Percentiles rank a stretch among this genome's conserved stretches.
Conservation (phyloP, 148 eudicot genomes). For the Rhododendron mucronatum region DNA sequence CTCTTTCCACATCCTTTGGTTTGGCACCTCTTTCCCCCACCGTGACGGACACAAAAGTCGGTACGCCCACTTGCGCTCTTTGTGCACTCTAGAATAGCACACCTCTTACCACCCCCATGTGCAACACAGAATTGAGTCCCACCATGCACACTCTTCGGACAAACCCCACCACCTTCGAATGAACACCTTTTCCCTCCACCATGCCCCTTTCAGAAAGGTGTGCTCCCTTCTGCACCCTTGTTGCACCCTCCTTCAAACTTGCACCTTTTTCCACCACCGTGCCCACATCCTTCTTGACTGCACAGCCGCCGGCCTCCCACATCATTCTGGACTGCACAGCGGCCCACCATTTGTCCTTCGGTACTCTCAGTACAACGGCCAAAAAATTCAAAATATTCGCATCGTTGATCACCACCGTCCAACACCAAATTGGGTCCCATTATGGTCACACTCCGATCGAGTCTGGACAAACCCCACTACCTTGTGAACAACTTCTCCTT, state of each 20-base stretch:
- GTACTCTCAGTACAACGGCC: too few relatives aligned
- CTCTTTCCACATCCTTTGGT: conserved; percentile 74
- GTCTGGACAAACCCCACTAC: too few relatives aligned
- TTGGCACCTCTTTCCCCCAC: conserved; percentile 92
- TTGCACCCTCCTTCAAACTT: conserved; percentile 61
- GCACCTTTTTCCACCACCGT: conserved; percentile 92
- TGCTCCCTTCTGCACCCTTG: conserved; percentile 94
- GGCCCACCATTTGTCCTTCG: too few relatives aligned
- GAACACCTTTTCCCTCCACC: conserved; percentile 90
- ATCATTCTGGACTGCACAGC: too few relatives aligned
- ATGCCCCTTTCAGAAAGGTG: conserved; percentile 93
- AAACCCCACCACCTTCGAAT: conserved; percentile 21
- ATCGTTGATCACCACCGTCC: conserved; percentile 92
- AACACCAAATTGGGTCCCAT: too few relatives aligned
- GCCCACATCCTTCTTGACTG: conserved; percentile 46
- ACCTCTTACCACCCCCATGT: conserved; percentile 95
- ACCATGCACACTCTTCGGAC: too few relatives aligned
- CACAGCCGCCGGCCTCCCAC: too few relatives aligned
- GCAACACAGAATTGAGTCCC: conserved; percentile 41
- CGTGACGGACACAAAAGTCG: conserved; percentile 86
- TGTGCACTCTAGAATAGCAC: conserved; percentile 67
- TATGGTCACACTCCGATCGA: too few relatives aligned
- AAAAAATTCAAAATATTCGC: conserved; percentile 4
- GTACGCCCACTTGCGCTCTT: conserved; percentile 91
- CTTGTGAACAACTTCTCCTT: too few relatives aligned